These are phyloP conservation scores for Phytophthora melonis DNA, from an alignment of 352 stramenopile genomes.

Conservation along the genomic window DNA sequence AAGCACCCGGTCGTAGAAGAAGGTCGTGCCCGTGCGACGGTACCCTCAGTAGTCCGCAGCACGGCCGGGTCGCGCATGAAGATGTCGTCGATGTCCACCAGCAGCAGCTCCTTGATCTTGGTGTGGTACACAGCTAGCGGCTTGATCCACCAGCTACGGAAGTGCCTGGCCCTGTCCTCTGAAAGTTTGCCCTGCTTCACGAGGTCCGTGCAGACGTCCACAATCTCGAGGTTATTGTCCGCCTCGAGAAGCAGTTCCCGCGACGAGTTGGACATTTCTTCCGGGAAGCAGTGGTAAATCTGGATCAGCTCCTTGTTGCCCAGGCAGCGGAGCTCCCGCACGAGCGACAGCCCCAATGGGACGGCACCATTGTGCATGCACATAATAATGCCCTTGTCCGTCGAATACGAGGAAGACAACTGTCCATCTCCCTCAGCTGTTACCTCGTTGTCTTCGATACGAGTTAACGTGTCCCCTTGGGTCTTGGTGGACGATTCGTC, in stretches of 20 bases:
- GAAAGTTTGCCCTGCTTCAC: slow-evolving; percentile 34
- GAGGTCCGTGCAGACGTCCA: slow-evolving; percentile 58
- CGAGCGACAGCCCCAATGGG: slow-evolving; percentile 49
- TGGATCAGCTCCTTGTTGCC: slow-evolving; percentile 52
- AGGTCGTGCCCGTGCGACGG: slow-evolving; percentile 54
- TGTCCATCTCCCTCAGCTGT: slow-evolving; percentile 6
- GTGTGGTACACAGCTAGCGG: slow-evolving; percentile 66
- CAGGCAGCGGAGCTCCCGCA: slow-evolving; percentile 46
- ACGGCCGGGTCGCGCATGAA: slow-evolving; percentile 55
- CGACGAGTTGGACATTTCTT: slow-evolving; percentile 43
- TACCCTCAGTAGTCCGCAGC: slow-evolving; percentile 56
- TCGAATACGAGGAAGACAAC: neutral
- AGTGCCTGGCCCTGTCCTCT: slow-evolving; percentile 44
- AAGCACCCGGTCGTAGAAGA: slow-evolving; percentile 79
- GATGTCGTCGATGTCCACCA: slow-evolving; percentile 66
- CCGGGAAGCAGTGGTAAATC: slow-evolving; percentile 48
- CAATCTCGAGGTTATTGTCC: slow-evolving; percentile 50
- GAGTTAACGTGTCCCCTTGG: neutral
- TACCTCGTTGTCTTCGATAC: slow-evolving; percentile 3
- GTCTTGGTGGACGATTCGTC: slow-evolving; percentile 7
- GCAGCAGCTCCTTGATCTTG: slow-evolving; percentile 49
- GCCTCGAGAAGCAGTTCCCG: slow-evolving; percentile 29
- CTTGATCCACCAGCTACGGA: slow-evolving; percentile 76
- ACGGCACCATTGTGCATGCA: slow-evolving; percentile 47
- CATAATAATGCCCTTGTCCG: slow-evolving; percentile 51